Percentiles rank a stretch among this genome's conserved stretches.
phyloP scores from a whole-genome alignment of 2,329 filamentous ascomycete genomes.

The Fusarium sp. region DNA sequence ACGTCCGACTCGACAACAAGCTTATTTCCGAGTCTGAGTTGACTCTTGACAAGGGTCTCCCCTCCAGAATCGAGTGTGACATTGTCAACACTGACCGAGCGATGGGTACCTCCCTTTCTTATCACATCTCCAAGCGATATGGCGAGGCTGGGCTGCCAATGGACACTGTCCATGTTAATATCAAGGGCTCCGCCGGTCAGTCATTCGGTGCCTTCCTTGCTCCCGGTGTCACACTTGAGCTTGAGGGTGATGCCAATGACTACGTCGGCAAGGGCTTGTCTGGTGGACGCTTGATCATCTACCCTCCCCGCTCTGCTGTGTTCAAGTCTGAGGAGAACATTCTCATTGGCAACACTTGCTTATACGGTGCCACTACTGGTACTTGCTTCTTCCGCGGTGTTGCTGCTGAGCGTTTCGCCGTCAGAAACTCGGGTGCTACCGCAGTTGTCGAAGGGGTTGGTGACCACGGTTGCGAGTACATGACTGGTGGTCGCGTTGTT shows the following conservation, averaged over 20 bases:
- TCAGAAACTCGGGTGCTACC: slow-evolving; percentile 94
- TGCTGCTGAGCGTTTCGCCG: slow-evolving; percentile 94
- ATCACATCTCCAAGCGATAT: slow-evolving; percentile 93
- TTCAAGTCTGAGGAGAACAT: slow-evolving; percentile 98
- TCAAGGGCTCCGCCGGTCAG: slow-evolving; percentile 95
- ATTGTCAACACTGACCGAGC: slow-evolving; percentile 97
- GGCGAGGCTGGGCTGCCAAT: slow-evolving; percentile 88
- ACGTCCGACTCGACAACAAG: slow-evolving; percentile 95
- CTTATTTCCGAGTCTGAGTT: slow-evolving; percentile 94
- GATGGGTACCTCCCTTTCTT: slow-evolving; percentile 91
- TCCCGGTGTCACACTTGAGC: slow-evolving; percentile 90
- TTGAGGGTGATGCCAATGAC: slow-evolving; percentile 96
- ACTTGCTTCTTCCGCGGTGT: slow-evolving; percentile 97
- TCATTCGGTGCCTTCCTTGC: slow-evolving; percentile 96
- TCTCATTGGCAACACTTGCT: slow-evolving; percentile 90
- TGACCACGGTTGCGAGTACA: slow-evolving; percentile 98
- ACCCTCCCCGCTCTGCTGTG: slow-evolving; percentile 86
- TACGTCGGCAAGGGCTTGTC: slow-evolving; percentile 97
- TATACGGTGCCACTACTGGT: slow-evolving; percentile 92
- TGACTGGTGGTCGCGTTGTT: slow-evolving; percentile 93
- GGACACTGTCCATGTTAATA: slow-evolving; percentile 95
- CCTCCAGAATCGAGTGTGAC: slow-evolving; percentile 92
- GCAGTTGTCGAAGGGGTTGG: slow-evolving; percentile 97
- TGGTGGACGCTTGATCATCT: slow-evolving; percentile 90
- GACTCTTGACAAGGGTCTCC: slow-evolving; percentile 92